Evolutionary conservation across 2,329 filamentous ascomycete species (phyloP), one percentile per base, ranked within the genome.

Genomic region (Mycosphaerelloides madeirae): DNA sequence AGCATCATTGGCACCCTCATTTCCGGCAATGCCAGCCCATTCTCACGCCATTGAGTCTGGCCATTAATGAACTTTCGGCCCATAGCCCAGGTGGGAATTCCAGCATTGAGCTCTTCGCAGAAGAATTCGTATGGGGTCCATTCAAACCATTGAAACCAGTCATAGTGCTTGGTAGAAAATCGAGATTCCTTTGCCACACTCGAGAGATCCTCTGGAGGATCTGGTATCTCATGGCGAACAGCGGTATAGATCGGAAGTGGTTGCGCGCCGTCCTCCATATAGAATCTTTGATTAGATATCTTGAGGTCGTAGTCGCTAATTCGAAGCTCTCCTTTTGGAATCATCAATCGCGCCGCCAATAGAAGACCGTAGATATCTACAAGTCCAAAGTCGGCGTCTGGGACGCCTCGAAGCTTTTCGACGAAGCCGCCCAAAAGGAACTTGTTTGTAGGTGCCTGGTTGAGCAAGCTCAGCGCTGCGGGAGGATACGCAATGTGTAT

Each of bases 101-200:
- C 91, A 2, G 91, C 89, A 18, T 78, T 78, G 39, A 95, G 83
- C 60, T 96, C 91, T 65, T 97, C 91, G 56, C 89, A 95, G 66
- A 93, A 96, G 63, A 96, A 84, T 64, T 97, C 91, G 60, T 94
- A 96, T 0, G 91, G 91, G 0, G 88, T 94, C 58, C 91, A 85
- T 61, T 98, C 93, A 56, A 93, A 96, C 91, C 93, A 97, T 59
- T 98, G 91, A 58, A 97, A 98, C 87, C 90, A 97, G 2, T 88
- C 77, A 25, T 53, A 52, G 33, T 61, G 53, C 59, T 94, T 42
- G 55, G 61, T 50, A 14, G 41, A 52, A 40, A 54, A 55, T 18
- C 56, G 40, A 31, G 52, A 51, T 4, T 56, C 61, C 49, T 65
- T 68, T 29, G 67, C 67, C 6, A 54, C 56, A 14, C 52, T 41